Percentiles rank a stretch among this genome's conserved stretches.
These are phyloP conservation scores for Diaporthe amygdali DNA, from an alignment of 2,329 filamentous ascomycete genomes.

Conservation along the genomic window DNA sequence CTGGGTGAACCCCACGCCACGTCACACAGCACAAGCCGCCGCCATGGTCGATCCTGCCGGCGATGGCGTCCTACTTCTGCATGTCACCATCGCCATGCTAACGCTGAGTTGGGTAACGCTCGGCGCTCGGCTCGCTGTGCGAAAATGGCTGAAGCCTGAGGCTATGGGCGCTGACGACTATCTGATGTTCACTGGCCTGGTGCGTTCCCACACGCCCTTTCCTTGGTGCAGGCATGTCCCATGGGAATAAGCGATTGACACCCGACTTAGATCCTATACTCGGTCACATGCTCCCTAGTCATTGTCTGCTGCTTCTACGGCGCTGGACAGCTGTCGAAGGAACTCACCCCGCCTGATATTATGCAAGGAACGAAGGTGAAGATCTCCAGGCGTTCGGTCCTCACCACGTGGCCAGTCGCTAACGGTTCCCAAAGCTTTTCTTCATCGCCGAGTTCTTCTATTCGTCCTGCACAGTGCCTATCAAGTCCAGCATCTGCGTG, in stretches of 20 bases:
- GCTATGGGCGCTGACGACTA: slow-evolving; percentile 34
- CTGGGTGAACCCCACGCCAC: not conserved
- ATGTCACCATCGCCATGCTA: slow-evolving; percentile 31
- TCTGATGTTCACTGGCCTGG: slow-evolving; percentile 33
- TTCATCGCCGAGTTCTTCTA: slow-evolving; percentile 45
- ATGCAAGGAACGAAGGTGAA: slow-evolving; percentile 26
- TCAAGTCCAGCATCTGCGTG: slow-evolving; percentile 37
- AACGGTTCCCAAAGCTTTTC: slow-evolving; percentile 35
- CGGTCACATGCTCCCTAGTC: slow-evolving; percentile 32
- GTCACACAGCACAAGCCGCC: not conserved
- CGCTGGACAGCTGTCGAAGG: slow-evolving; percentile 31
- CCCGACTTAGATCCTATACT: slow-evolving; percentile 31
- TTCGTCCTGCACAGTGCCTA: slow-evolving; percentile 34
- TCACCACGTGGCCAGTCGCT: not conserved
- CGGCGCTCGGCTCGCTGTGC: slow-evolving; percentile 28
- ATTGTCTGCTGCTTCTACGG: slow-evolving; percentile 35
- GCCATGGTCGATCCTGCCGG: slow-evolving; percentile 32
- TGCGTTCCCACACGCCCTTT: slow-evolving; percentile 24
- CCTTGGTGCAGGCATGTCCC: not conserved
- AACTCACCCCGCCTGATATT: slow-evolving; percentile 23
- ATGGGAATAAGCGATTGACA: slow-evolving; percentile 7
- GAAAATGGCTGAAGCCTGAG: slow-evolving; percentile 31
- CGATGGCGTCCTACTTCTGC: slow-evolving; percentile 32
- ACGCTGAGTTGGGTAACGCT: slow-evolving; percentile 32
- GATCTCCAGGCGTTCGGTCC: not conserved